Evolutionary conservation across 192 early-diverging fungal genomes (phyloP).

Genomic region (Endogone sp.): DNA sequence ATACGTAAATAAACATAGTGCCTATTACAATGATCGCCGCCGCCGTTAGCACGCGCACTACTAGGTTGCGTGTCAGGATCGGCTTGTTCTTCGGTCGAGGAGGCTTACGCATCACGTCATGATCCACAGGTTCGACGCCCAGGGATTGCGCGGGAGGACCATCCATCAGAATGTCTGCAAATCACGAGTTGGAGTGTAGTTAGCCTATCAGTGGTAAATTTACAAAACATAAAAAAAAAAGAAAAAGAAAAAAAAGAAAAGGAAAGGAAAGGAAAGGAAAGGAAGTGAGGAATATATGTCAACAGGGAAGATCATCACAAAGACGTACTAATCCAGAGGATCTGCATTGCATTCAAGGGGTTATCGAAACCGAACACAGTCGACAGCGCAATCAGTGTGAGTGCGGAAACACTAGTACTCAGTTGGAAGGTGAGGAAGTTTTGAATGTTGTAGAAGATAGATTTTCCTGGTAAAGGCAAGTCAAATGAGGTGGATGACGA

Average conservation of each 20-base stretch:
- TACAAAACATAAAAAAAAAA: no score
- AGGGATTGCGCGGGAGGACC: conserved; percentile 97
- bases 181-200: no score
- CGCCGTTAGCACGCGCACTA: conserved; percentile 73
- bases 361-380: conserved; percentile 84
- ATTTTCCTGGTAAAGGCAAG: conserved; percentile 64
- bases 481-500: not conserved
- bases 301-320: no score
- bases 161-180: conserved; percentile 98
- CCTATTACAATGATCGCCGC: conserved; percentile 80
- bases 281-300: conserved; percentile 2
- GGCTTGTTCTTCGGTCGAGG: conserved; percentile 75
- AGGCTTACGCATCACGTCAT: conserved; percentile 83
- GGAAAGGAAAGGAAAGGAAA: not conserved
- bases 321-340: conserved; percentile 94
- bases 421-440: conserved; percentile 97
- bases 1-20: conserved; percentile 78
- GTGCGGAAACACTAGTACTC: conserved; percentile 88
- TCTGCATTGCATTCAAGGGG: conserved; percentile 98
- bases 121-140: conserved; percentile 93
- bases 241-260: conserved; percentile 3
- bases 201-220: no score
- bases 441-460: conserved; percentile 97
- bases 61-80: conserved; percentile 71
- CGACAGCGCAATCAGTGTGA: conserved; percentile 82